Conservation (phyloP, 2,329 filamentous ascomycete genomes). For the Trichoderma atrobrunneum region DNA sequence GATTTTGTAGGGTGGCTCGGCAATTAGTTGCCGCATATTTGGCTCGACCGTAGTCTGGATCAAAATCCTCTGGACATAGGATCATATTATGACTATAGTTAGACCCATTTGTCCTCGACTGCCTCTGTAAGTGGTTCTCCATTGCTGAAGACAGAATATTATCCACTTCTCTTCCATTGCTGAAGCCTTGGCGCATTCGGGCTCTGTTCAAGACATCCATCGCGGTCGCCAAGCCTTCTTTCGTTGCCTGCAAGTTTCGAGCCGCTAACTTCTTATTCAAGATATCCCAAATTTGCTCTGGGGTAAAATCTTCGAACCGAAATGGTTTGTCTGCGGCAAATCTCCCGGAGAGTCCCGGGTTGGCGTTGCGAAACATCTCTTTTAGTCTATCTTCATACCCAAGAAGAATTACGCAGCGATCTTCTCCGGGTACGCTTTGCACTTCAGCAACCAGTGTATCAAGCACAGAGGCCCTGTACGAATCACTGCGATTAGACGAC, state of each 20-base stretch:
- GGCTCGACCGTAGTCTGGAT: not conserved
- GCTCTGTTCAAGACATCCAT: not conserved
- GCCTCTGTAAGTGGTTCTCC: not conserved
- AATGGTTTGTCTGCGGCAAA: not conserved
- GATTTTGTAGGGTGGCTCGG: not conserved
- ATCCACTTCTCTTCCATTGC: conserved; percentile 1
- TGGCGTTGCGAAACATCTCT: conserved; percentile 5
- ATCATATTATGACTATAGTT: not conserved
- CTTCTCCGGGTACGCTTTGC: not conserved
- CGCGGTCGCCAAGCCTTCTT: not conserved
- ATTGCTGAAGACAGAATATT: not conserved
- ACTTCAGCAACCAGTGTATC: conserved; percentile 4
- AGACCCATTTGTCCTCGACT: not conserved
- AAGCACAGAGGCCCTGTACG: not conserved
- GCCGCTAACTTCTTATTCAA: not conserved
- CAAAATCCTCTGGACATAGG: not conserved
- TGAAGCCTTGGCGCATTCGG: not conserved
- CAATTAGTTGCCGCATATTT: not conserved
- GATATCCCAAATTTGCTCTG: not conserved
- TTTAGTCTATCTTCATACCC: not conserved
- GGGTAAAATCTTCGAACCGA: not conserved
- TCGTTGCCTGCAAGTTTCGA: not conserved
- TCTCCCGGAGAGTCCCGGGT: not conserved
- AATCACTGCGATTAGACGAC: not conserved
- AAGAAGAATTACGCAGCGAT: conserved; percentile 1